A percentile compares a stretch with the other conserved stretches of the same genome.
phyloP scores from a whole-genome alignment of 2,329 filamentous ascomycete genomes.

The Apiospora kogelbergensis region DNA sequence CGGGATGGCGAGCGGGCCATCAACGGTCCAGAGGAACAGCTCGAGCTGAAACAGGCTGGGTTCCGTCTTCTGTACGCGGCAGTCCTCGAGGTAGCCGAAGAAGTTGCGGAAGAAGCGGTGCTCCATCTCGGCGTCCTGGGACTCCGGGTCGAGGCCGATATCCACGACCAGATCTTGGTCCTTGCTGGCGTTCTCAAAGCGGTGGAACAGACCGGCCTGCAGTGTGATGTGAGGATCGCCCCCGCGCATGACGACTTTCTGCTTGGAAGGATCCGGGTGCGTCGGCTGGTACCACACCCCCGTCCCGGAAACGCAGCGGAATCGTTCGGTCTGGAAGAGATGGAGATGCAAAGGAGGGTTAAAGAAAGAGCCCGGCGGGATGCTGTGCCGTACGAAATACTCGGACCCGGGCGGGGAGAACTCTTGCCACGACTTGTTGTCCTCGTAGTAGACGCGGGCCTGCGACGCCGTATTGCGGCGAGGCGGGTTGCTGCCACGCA shows the following conservation, averaged over 20 bases:
- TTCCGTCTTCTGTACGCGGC: constrained; percentile 14
- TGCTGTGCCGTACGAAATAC: constrained; percentile 21
- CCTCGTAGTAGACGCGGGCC: constrained; percentile 23
- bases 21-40: constrained; percentile 22
- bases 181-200: constrained; percentile 23
- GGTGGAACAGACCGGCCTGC: constrained; percentile 20
- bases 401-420: constrained; percentile 20
- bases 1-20: constrained; percentile 23
- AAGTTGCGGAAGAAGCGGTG: constrained; percentile 26
- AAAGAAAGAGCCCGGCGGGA: constrained; percentile 22
- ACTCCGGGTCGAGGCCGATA: constrained; percentile 22
- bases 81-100: constrained; percentile 27
- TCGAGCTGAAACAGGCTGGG: constrained; percentile 26
- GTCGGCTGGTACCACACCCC: constrained; percentile 20
- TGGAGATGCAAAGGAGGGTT: constrained; percentile 25
- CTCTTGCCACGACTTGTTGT: constrained; percentile 18
- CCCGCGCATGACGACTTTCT: constrained; percentile 15
- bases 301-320: constrained; percentile 18
- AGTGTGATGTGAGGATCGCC: constrained; percentile 14
- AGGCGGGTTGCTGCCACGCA: constrained; percentile 17
- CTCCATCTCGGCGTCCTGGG: constrained; percentile 19
- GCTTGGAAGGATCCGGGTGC: constrained; percentile 14
- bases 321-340: constrained; percentile 23
- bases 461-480: constrained; percentile 17
- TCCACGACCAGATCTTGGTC: constrained; percentile 22